A percentile compares a stretch with the other conserved stretches of the same genome.
phyloP scores from a whole-genome alignment of 129 eudicot species.

The carrot (Daucus carota) region DNA sequence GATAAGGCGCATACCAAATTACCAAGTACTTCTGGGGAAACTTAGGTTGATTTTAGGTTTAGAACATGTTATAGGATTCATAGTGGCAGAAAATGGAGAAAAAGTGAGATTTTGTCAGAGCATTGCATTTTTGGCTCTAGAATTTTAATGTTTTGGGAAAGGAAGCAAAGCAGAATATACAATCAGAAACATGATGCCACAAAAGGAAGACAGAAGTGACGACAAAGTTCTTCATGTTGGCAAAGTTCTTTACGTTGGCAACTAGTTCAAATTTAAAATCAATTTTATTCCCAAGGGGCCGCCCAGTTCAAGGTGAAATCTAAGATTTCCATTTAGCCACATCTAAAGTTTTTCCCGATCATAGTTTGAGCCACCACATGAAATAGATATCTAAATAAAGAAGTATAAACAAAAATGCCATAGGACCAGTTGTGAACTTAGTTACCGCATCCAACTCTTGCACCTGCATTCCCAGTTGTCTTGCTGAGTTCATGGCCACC shows the following conservation, averaged over 20 bases:
- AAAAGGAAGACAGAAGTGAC: neutral
- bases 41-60: neutral
- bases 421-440: conserved; percentile 10
- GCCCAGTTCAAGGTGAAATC: neutral
- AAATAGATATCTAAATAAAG: neutral
- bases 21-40: too few relatives aligned
- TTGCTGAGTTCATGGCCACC: conserved; percentile 98
- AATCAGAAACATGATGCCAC: neutral
- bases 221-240: too few relatives aligned
- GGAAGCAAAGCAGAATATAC: neutral
- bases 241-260: too few relatives aligned
- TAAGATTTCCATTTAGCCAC: neutral
- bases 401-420: neutral
- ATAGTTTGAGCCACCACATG: neutral
- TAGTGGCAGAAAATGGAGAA: neutral
- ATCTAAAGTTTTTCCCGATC: neutral
- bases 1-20: too few relatives aligned
- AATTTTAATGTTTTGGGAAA: too few relatives aligned
- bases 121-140: neutral
- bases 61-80: neutral
- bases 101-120: neutral
- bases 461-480: conserved; percentile 96
- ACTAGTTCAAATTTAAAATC: neutral
- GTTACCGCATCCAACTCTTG: conserved; percentile 96
- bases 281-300: neutral